Evolutionary conservation across 2,329 filamentous ascomycete species (phyloP), one percentile per base, ranked within the genome.

Genomic region (Lecanosticta acicola): DNA sequence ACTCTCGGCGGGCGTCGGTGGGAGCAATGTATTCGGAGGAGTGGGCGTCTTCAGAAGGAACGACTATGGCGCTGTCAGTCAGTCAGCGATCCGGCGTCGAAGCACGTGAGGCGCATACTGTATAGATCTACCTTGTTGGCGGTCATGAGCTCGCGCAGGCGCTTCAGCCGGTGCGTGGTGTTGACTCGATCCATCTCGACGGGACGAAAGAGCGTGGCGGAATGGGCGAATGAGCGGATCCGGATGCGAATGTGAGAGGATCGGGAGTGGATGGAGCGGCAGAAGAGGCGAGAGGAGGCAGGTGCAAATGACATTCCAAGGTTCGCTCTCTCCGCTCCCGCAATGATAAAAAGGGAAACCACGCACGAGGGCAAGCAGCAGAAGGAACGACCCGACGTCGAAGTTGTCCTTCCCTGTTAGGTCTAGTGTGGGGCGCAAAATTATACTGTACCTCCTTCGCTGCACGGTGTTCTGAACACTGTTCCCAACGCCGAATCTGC

Each of bases 11-110:
- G 50, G 79, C 90, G 72, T 98, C 93, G 66, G 88, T 95, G n/a
- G 84, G 83, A 41, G 93, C 93, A 67, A 96, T 96, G 69, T 98
- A 98, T 72, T 98, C 93, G 57, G 91, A 97, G 58, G 91, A 87
- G 67, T 98, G 93, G 64, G 87, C 91, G 67, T 98, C 93, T 78
- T 97, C 93, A 26, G 91, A 96, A 0, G 93, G 93, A 4, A 97
- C 80, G 63, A 98, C 91, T 97, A 65, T 3, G 32, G 33, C 24
- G 35, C 42, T 29, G 24, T 29, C 39, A 5, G 57, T 57, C 51
- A 58, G 61, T 73, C 58, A 76, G 70, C 59, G 54, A 55, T 53
- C 52, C 50, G 59, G 49, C 39, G 9, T 38, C 40, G 9, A 33
- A 36, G 44, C 37, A 43, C n/a, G 49, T 46, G 39, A 37, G 24